phyloP scores from a whole-genome alignment of 2,329 filamentous ascomycete genomes.

The Pseudopyricularia javanii region DNA sequence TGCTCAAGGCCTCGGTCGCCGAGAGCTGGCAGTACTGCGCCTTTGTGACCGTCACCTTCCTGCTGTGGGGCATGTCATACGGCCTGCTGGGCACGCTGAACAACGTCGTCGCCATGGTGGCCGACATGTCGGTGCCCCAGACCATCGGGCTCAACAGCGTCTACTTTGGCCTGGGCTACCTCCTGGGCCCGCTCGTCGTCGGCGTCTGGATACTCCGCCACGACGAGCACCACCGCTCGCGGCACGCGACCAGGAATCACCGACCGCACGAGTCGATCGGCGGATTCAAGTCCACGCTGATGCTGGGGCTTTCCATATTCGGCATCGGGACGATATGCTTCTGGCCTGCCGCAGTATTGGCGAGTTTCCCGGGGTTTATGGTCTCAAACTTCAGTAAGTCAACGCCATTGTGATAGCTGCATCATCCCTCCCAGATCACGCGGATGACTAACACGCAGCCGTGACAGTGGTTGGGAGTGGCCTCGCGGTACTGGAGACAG shows the following conservation, averaged over 20 bases:
- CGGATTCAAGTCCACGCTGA: slow-evolving; percentile 73
- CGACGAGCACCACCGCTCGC: slow-evolving; percentile 45
- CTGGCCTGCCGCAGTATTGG: slow-evolving; percentile 67
- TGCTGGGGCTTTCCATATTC: slow-evolving; percentile 64
- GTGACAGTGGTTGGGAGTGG: slow-evolving; percentile 59
- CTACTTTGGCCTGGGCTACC: slow-evolving; percentile 60
- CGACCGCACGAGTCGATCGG: slow-evolving; percentile 25
- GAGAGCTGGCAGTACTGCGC: slow-evolving; percentile 63
- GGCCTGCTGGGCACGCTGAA: slow-evolving; percentile 77
- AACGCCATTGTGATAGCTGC: too few species aligned
- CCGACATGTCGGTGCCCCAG: slow-evolving; percentile 47
- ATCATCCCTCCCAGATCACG: too few species aligned
- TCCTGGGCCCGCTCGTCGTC: slow-evolving; percentile 56
- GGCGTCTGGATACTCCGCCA: slow-evolving; percentile 59
- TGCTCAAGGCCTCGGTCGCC: slow-evolving; percentile 48
- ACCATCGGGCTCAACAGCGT: slow-evolving; percentile 55
- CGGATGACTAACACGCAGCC: background rate
- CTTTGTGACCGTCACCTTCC: slow-evolving; percentile 69
- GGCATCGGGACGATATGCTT: slow-evolving; percentile 71
- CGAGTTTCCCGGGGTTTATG: slow-evolving; percentile 68
- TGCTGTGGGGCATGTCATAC: slow-evolving; percentile 80
- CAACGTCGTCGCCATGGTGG: slow-evolving; percentile 50
- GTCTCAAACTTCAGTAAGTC: slow-evolving; percentile 43
- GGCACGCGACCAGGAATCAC: slow-evolving; percentile 11
- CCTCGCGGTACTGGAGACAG: slow-evolving; percentile 65